Base-by-base conservation (phyloP, 768 basidiomycete species). In the Macrolepiota fuliginosa region DNA sequence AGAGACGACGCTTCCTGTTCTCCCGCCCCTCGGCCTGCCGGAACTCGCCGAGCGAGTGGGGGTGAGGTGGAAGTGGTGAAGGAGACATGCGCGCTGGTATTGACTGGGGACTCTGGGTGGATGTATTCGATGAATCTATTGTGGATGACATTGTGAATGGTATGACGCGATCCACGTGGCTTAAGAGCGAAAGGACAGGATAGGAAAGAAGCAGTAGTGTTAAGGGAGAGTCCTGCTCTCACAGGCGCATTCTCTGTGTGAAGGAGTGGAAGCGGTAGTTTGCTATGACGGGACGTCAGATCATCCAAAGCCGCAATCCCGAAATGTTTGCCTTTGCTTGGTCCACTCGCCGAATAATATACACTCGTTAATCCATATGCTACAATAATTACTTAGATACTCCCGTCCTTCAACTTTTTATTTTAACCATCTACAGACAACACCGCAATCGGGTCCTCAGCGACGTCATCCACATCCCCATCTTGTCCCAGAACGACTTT, bases 41-140 rank as follows among this genome's bases (percentile, higher is more conserved):
- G 68, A 89, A 93, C 63, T 87, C 89, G 39, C 76, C 72, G 50
- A 95, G 80, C 51, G 80, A 82, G 63, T 79, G 66, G 72, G 86
- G 59, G 71, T 73, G 71, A 65, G 74, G 70, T 58, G 73, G 74
- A 68, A 56, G 80, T 71, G 72, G 88, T 87, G 27, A 84, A 84
- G 67, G 82, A 81, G 45, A 88, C 78, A 54, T 71, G 80, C 62
- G 89, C 86, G 45, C 46, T 57, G 53, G 22, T 51, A 29, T 46
- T 9, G 24, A 29, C n/a, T 49, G 50, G 45, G 56, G 9, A 15
- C n/a, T 22, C 12, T 50, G 56, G 19, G 17, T 15, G 19, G 29
- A 27, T n/a, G 39, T 54, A 53, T 53, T 45, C 32, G 40, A 37
- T 11, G 60, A 62, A 42, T 60, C 56, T 40, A 58, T 51, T 46